A percentile compares a stretch with the other conserved stretches of the same genome.
Evolutionary conservation across 1,139 yeast species (phyloP).

Genomic region (Yamadazyma mexicana): DNA sequence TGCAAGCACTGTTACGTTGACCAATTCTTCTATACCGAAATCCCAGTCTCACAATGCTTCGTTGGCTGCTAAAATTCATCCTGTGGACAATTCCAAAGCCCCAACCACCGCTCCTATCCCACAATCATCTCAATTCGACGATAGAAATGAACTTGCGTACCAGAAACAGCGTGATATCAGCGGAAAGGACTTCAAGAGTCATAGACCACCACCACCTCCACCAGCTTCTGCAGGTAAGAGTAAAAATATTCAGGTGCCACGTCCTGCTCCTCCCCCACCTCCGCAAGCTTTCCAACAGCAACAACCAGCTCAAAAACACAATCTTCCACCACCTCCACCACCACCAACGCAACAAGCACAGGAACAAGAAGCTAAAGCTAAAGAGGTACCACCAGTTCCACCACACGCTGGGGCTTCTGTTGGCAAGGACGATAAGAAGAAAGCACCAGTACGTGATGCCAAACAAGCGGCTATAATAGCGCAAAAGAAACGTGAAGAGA

Average conservation of each 20-base stretch:
- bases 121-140: constrained; percentile 31
- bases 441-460: constrained; percentile 49
- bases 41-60: constrained; percentile 46
- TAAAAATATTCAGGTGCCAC: constrained; percentile 11
- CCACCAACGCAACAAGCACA: constrained; percentile 8
- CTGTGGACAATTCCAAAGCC: constrained; percentile 16
- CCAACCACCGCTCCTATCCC: constrained; percentile 44
- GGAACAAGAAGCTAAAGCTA: not conserved
- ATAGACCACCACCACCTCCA: constrained; percentile 38
- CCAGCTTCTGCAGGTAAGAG: constrained; percentile 21
- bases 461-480: constrained; percentile 57
- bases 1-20: constrained; percentile 13
- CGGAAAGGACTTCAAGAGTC: constrained; percentile 27
- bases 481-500: constrained; percentile 75
- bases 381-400: constrained; percentile 1
- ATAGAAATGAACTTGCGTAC: constrained; percentile 11
- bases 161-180: constrained; percentile 21
- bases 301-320: constrained; percentile 16
- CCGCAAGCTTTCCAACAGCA: no score
- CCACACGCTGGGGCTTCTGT: constrained; percentile 1
- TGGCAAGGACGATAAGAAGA: constrained; percentile 14
- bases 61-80: constrained; percentile 26
- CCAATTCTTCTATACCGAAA: constrained; percentile 29
- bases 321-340: constrained; percentile 5
- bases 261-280: constrained; percentile 26